phyloP scores from a whole-genome alignment of 73 alveolate species.

The Uronychia setigera region DNA sequence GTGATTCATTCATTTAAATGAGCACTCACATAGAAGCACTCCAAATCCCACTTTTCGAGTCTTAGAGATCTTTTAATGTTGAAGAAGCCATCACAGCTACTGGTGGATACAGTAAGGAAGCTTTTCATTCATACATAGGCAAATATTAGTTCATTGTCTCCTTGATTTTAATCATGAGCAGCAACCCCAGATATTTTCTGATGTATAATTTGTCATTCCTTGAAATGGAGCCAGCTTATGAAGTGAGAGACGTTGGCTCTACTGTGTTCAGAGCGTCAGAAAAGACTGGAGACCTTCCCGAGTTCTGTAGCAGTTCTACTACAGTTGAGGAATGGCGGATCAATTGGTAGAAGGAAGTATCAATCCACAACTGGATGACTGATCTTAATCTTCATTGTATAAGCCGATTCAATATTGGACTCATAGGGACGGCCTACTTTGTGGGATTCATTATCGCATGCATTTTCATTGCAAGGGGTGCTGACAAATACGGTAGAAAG shows the following conservation, averaged over 20 bases:
- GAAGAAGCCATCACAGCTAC: too few species aligned
- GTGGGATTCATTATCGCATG: conserved; percentile 10
- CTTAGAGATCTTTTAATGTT: too few species aligned
- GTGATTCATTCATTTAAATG: too few species aligned
- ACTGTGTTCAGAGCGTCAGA: background rate
- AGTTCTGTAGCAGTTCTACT: background rate
- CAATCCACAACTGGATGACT: conserved; percentile 29
- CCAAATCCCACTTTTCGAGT: too few species aligned
- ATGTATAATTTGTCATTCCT: background rate
- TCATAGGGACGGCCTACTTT: conserved; percentile 14
- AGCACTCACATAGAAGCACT: too few species aligned
- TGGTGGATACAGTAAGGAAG: background rate
- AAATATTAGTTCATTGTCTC: background rate
- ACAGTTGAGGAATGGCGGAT: conserved; percentile 11
- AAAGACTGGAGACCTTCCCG: background rate
- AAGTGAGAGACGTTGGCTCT: background rate
- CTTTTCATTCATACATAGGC: background rate
- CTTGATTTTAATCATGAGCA: background rate
- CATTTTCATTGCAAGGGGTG: background rate
- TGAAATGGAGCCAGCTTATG: background rate
- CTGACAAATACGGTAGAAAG: background rate
- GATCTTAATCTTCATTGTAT: background rate
- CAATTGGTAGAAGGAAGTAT: background rate
- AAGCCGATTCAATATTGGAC: conserved; percentile 18
- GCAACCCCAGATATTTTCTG: background rate